These are phyloP conservation scores for Heritiera littoralis DNA, from an alignment of 345 rosid species.

Conservation along the genomic window DNA sequence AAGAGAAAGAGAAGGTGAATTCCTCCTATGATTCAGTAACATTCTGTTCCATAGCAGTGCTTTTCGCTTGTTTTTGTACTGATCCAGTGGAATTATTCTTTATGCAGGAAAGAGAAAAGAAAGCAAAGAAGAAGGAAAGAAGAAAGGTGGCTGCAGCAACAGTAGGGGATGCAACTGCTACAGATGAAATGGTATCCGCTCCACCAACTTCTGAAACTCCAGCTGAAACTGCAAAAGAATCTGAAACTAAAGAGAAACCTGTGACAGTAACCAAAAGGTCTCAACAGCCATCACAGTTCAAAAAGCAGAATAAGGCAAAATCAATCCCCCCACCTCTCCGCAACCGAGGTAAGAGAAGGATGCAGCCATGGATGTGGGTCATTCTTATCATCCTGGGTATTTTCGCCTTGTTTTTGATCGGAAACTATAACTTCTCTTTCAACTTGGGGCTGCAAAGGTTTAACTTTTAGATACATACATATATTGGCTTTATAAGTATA, in stretches of 20 bases:
- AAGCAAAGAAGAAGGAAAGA: constrained; percentile 24
- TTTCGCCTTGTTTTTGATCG: constrained; percentile 56
- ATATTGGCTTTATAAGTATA: neutral
- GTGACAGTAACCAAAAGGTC: constrained; percentile 38
- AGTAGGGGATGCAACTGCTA: constrained; percentile 30
- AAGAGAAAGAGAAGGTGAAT: constrained; percentile 70
- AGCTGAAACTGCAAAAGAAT: constrained; percentile 40
- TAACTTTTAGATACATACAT: constrained; percentile 2
- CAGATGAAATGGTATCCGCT: constrained; percentile 35
- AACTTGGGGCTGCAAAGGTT: constrained; percentile 27
- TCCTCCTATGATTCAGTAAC: neutral
- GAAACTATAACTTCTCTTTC: constrained; percentile 47
- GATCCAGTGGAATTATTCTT: neutral
- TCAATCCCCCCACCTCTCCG: constrained; percentile 69
- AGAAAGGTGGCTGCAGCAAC: constrained; percentile 14
- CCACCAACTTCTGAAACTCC: constrained; percentile 34
- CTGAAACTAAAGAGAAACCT: constrained; percentile 39
- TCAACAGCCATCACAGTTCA: constrained; percentile 43
- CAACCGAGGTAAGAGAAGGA: constrained; percentile 66
- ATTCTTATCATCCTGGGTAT: constrained; percentile 35
- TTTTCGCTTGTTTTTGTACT: neutral
- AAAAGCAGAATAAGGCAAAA: constrained; percentile 61
- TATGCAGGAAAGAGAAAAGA: constrained; percentile 80
- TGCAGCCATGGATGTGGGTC: constrained; percentile 82
- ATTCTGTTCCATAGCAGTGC: neutral